Percentiles rank a stretch among this genome's conserved stretches.
Evolutionary conservation across 2,329 filamentous ascomycete species (phyloP).

Genomic region (Pseudodiploospora longispora): DNA sequence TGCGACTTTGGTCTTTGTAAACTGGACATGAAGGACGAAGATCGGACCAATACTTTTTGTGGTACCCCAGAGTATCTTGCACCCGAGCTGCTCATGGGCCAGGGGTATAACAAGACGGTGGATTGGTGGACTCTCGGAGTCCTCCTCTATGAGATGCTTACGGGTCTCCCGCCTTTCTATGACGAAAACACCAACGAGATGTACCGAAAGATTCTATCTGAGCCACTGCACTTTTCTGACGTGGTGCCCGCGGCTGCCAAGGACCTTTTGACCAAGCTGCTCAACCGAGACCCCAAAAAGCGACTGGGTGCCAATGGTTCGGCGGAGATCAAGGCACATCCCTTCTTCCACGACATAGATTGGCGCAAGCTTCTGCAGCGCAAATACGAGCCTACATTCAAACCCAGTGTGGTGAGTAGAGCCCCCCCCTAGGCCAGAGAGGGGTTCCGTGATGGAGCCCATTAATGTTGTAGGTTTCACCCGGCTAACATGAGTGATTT

Average conservation of each 20-base stretch:
- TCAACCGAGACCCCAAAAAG: conserved; percentile 87
- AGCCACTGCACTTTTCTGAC: conserved; percentile 93
- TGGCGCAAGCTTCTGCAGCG: conserved; percentile 96
- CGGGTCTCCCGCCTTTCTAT: conserved; percentile 93
- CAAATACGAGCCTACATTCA: conserved; percentile 97
- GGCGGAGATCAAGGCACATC: conserved; percentile 95
- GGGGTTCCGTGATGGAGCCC: too few species aligned
- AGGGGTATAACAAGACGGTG: conserved; percentile 95
- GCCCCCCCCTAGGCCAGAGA: not conserved
- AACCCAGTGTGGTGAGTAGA: conserved; percentile 81
- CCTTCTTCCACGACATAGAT: conserved; percentile 98
- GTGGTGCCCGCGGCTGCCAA: conserved; percentile 89
- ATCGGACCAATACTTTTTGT: conserved; percentile 96
- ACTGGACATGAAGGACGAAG: conserved; percentile 98
- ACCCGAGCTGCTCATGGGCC: conserved; percentile 83
- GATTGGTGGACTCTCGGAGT: conserved; percentile 99
- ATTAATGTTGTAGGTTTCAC: not conserved
- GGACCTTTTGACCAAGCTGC: conserved; percentile 79
- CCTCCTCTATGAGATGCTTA: conserved; percentile 96
- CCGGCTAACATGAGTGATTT: not conserved
- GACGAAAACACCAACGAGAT: conserved; percentile 99
- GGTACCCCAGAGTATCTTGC: conserved; percentile 96
- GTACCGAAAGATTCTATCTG: conserved; percentile 97
- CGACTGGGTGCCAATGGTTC: conserved; percentile 88
- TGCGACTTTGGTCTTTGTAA: conserved; percentile 99